These are phyloP conservation scores for Fusarium piperis DNA, from an alignment of 2,329 filamentous ascomycete species.

Conservation along the genomic window DNA sequence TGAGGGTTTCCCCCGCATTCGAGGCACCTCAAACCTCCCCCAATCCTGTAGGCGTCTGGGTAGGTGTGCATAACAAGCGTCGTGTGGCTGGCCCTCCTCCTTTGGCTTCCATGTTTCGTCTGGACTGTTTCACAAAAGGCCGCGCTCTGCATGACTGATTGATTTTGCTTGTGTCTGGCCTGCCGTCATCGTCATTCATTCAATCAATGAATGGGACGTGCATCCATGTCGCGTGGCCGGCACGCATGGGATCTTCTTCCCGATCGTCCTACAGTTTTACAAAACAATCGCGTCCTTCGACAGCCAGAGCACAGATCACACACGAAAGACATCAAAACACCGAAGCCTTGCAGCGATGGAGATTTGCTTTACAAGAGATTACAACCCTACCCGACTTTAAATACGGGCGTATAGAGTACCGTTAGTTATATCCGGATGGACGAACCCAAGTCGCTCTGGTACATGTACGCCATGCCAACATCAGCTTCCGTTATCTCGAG, in stretches of 20 bases:
- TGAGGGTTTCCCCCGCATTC: slow-evolving; percentile 1
- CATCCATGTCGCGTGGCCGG: slow-evolving; percentile 2
- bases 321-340: too few species aligned
- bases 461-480: too few species aligned
- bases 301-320: too few species aligned
- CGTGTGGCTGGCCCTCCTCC: neutral
- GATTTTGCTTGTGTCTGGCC: neutral
- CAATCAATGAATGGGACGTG: neutral
- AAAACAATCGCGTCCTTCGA: too few species aligned
- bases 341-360: too few species aligned
- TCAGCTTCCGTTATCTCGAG: too few species aligned
- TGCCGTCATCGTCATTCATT: neutral
- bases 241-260: neutral
- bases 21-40: neutral
- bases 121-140: slow-evolving; percentile 3
- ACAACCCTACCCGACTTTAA: too few species aligned
- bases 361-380: too few species aligned
- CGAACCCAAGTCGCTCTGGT: too few species aligned
- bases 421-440: too few species aligned
- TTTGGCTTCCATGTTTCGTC: neutral
- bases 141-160: neutral
- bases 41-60: neutral
- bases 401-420: too few species aligned
- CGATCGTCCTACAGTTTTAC: too few species aligned
- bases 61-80: slow-evolving; percentile 1